These are phyloP conservation scores for Ceratocystis ficicola DNA, from an alignment of 2,329 filamentous ascomycete genomes.

Conservation along the genomic window DNA sequence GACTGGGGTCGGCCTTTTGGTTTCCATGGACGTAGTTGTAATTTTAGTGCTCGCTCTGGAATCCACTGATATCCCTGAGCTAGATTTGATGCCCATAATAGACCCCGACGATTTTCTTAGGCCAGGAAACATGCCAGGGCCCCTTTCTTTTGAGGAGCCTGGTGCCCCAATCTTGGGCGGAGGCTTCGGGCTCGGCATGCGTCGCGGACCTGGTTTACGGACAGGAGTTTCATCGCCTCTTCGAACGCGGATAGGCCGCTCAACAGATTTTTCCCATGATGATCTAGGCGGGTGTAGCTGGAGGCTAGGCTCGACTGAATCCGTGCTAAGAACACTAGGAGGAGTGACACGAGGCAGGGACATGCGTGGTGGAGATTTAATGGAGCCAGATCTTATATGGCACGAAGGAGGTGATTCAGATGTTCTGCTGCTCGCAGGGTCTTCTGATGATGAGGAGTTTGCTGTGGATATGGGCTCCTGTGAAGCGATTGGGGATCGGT, in stretches of 20 bases:
- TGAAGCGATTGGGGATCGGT: not conserved
- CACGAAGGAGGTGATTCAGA: not conserved
- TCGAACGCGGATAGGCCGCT: slow-evolving; percentile 17
- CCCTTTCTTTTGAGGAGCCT: not conserved
- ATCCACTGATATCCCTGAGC: no score
- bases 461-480: not conserved
- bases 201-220: not conserved
- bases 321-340: slow-evolving; percentile 5
- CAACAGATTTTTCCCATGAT: slow-evolving; percentile 14
- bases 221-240: slow-evolving; percentile 19
- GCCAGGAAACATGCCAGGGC: not conserved
- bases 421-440: not conserved
- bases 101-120: not conserved
- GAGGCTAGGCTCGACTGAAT: not conserved
- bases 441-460: not conserved
- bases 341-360: slow-evolving; percentile 13
- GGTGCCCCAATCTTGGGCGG: slow-evolving; percentile 3
- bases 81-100: not conserved
- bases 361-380: slow-evolving; percentile 10
- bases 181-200: slow-evolving; percentile 16
- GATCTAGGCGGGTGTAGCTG: slow-evolving; percentile 3
- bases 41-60: not conserved
- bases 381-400: not conserved
- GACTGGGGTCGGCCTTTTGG: not conserved
- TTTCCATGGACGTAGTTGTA: not conserved